A percentile compares a stretch with the other conserved stretches of the same genome.
These are phyloP conservation scores for Trichoderma virens DNA, from an alignment of 495 filamentous ascomycete species.

Conservation along the genomic window DNA sequence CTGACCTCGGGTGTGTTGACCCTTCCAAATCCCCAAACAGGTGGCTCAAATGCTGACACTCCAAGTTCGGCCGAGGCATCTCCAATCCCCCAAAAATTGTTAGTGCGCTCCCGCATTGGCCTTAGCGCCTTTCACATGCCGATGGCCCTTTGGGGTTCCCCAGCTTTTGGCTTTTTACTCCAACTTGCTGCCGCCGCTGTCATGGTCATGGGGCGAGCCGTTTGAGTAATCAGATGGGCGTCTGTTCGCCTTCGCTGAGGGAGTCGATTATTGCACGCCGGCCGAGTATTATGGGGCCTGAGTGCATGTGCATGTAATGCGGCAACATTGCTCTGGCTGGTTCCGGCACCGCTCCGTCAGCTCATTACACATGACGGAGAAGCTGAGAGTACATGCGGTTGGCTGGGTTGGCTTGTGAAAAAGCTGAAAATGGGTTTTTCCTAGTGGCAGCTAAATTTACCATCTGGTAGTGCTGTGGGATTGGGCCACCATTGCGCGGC, in stretches of 20 bases:
- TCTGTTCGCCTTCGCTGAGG: neutral
- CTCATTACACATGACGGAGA: neutral
- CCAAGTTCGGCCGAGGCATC: neutral
- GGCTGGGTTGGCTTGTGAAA: neutral
- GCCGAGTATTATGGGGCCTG: no score
- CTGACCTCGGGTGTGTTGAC: neutral
- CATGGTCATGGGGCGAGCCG: neutral
- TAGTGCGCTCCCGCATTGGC: neutral
- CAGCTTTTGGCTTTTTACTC: neutral
- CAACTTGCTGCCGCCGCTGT: neutral
- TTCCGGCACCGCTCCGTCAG: neutral
- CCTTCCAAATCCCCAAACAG: neutral
- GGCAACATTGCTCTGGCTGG: neutral
- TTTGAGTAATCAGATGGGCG: neutral
- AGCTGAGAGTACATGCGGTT: neutral
- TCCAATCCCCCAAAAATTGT: neutral
- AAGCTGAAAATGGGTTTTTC: neutral
- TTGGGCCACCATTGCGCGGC: neutral
- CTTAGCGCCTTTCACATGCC: slow-evolving; percentile 9
- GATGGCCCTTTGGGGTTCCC: neutral
- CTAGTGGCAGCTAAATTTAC: neutral
- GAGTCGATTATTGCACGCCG: no score
- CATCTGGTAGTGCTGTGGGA: neutral
- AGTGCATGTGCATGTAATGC: neutral
- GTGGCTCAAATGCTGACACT: neutral